phyloP scores from a whole-genome alignment of 2,329 filamentous ascomycete genomes.

The Cladophialophora bantiana region DNA sequence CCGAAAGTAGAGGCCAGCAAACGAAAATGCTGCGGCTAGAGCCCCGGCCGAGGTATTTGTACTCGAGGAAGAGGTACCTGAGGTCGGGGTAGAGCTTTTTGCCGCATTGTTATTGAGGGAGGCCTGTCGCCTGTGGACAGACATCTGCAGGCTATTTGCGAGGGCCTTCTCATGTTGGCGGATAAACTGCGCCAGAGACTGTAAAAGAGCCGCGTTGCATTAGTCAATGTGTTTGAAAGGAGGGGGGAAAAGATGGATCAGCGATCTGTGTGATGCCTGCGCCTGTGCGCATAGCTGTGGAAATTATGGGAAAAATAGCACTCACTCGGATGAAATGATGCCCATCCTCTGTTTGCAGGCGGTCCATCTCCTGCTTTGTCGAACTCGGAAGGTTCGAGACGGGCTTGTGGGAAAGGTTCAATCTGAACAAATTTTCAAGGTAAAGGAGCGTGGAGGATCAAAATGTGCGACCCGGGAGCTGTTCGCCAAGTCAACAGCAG shows the following conservation, averaged over 20 bases:
- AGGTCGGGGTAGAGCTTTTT: constrained; percentile 64
- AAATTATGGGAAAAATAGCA: constrained; percentile 10
- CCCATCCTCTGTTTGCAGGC: constrained; percentile 58
- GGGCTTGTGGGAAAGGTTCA: constrained; percentile 25
- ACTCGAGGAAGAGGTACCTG: constrained; percentile 57
- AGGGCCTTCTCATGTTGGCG: constrained; percentile 96
- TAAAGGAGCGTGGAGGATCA: constrained; percentile 46
- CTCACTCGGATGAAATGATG: constrained; percentile 58
- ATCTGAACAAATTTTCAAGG: constrained; percentile 40
- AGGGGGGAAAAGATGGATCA: not conserved
- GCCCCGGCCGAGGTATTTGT: constrained; percentile 73
- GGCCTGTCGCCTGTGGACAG: constrained; percentile 62
- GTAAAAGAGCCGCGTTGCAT: constrained; percentile 6
- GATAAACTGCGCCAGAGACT: constrained; percentile 96
- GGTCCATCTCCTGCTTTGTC: constrained; percentile 50
- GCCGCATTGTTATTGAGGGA: constrained; percentile 69
- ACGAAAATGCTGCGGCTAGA: constrained; percentile 83
- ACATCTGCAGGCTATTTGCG: constrained; percentile 90
- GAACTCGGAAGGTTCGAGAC: constrained; percentile 10
- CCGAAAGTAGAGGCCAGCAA: constrained; percentile 83
- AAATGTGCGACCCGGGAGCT: constrained; percentile 46
- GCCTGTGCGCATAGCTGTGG: constrained; percentile 12
- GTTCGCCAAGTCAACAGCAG: constrained; percentile 40
- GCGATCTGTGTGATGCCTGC: constrained; percentile 1
- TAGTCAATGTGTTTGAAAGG: constrained; percentile 9